Base-by-base conservation (phyloP, 805 yeast genomes). In the Starmerella sp. region DNA sequence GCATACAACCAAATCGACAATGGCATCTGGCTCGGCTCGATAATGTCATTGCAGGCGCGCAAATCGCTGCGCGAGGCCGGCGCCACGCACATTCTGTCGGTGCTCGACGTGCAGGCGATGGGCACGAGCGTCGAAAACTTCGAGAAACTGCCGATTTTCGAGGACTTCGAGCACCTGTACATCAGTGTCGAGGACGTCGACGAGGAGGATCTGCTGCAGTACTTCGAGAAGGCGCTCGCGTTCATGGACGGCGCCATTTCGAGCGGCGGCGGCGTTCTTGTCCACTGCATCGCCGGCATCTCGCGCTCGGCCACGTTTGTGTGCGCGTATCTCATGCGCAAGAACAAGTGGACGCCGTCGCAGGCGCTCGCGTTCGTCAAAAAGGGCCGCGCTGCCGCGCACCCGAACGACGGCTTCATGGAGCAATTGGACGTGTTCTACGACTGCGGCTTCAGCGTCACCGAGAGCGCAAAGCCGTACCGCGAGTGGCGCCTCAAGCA, bases 271-370 rank as follows among this genome's bases (percentile, higher is more conserved):
- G 63, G 65, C 9, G 68, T 72, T 5, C 63, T 73, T 6, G 73
- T 73, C n/a, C 76, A 73, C 54, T 73, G 76, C 68, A 86, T 91
- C 56, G 97, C 95, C 32, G 98, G 98, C 0, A 86, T 87, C 32
- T 88, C 96, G 0, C 75, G 98, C 60, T 86, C 96, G 5, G 91
- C 86, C 0, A 82, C 97, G 0, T 83, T 89, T 14, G 82, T 83
- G 38, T 81, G 86, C 49, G 95, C 97, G 0, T 95, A 87, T 67
- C 79, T 90, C 44, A 91, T 93, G 96, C 78, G 81, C 65, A 72
- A 89, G 51, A 75, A 84, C 67, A 73, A 88, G 63, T 60, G 61
- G 62, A 69, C 72, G 11, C 70, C 79, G 15, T 72, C 77, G 14
- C 81, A 81, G 59, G 85, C 96, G 0, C 62, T 86, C 7, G 82